phyloP scores from a whole-genome alignment of 2,329 filamentous ascomycete genomes.

The Fusarium fracticaudum region DNA sequence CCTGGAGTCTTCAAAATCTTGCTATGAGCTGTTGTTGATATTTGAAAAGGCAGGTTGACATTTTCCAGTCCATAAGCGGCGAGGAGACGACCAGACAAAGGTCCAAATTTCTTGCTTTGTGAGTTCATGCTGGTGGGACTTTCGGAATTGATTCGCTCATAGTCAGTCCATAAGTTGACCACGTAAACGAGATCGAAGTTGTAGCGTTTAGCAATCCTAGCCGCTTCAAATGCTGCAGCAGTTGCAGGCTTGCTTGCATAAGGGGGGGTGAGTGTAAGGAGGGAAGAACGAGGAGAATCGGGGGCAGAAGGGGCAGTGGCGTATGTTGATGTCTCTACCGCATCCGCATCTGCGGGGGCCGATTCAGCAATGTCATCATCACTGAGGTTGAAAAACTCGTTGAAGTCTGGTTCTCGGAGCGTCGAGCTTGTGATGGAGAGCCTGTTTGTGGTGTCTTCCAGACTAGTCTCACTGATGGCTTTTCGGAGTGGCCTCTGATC shows the following conservation, averaged over 20 bases:
- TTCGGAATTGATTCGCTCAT: constrained; percentile 11
- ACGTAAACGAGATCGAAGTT: constrained; percentile 68
- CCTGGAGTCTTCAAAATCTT: constrained; percentile 59
- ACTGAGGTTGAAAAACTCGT: constrained; percentile 63
- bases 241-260: constrained; percentile 55
- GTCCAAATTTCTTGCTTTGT: constrained; percentile 16
- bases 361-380: constrained; percentile 68
- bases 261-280: constrained; percentile 58
- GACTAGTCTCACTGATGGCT: constrained; percentile 45
- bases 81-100: constrained; percentile 60
- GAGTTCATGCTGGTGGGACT: constrained; percentile 9
- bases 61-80: constrained; percentile 64
- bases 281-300: constrained; percentile 42
- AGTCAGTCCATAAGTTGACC: constrained; percentile 65
- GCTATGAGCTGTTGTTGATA: constrained; percentile 59
- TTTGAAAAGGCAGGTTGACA: constrained; percentile 61
- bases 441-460: constrained; percentile 41
- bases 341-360: constrained; percentile 35
- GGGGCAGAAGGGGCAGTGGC: constrained; percentile 37
- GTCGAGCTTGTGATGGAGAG: constrained; percentile 47
- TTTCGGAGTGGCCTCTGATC: constrained; percentile 40
- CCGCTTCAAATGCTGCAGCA: constrained; percentile 63
- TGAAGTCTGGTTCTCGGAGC: constrained; percentile 61
- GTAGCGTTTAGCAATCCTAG: constrained; percentile 64
- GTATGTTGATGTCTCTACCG: constrained; percentile 12